Evolutionary conservation across 495 filamentous ascomycete species (phyloP).

Genomic region (Pyrenula massariospora): DNA sequence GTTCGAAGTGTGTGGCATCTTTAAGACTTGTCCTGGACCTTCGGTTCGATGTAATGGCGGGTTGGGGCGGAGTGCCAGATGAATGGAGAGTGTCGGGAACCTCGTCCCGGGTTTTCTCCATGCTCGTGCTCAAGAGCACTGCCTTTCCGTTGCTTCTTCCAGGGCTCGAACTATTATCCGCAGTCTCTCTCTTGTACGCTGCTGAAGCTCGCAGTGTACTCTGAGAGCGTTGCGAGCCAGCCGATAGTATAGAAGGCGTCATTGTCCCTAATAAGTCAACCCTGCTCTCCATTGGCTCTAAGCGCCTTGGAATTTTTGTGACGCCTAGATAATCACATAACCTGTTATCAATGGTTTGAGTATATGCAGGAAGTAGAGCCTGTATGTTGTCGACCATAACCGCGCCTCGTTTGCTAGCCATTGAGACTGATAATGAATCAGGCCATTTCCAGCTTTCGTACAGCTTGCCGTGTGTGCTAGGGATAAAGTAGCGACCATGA

Average conservation of each 20-base stretch:
- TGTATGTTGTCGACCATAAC: background rate
- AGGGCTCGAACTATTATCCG: background rate
- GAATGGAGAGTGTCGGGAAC: background rate
- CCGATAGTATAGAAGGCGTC: background rate
- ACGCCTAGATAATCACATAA: background rate
- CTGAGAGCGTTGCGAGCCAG: background rate
- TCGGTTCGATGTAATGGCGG: background rate
- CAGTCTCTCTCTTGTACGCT: background rate
- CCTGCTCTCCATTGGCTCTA: background rate
- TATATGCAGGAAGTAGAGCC: background rate
- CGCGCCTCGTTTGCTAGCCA: background rate
- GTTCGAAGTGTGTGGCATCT: background rate
- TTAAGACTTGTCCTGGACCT: background rate
- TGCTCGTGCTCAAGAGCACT: background rate
- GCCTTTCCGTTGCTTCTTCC: background rate
- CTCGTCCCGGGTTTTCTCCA: background rate
- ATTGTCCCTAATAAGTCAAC: background rate
- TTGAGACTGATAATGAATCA: background rate
- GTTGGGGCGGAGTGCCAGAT: background rate
- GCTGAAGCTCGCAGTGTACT: background rate
- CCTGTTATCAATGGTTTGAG: background rate
- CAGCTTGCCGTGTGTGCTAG: conserved; percentile 10
- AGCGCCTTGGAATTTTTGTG: background rate
- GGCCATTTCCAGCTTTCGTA: conserved; percentile 11
- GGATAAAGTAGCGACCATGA: conserved; percentile 9